phyloP scores from a whole-genome alignment of 306 rosid species.

The Luffa aegyptiaca region DNA sequence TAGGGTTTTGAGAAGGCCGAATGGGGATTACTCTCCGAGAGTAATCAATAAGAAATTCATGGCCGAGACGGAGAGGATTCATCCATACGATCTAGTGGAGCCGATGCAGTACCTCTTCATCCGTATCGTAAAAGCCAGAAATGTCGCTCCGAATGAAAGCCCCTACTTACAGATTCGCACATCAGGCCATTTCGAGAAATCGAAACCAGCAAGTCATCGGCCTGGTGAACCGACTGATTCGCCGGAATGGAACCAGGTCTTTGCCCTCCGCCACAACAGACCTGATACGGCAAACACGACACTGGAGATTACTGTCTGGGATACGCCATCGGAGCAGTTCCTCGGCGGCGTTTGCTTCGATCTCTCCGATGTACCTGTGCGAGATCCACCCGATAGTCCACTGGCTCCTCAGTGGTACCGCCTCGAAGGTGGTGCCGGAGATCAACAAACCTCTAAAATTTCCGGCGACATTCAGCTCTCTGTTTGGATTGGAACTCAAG shows the following conservation, averaged over 20 bases:
- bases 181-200: constrained; percentile 26
- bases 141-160: constrained; percentile 32
- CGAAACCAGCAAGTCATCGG: constrained; percentile 40
- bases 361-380: constrained; percentile 34
- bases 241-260: constrained; percentile 79
- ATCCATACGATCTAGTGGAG: constrained; percentile 73
- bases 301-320: constrained; percentile 64
- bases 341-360: constrained; percentile 69
- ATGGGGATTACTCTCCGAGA: constrained; percentile 55
- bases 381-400: constrained; percentile 49
- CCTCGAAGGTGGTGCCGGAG: constrained; percentile 34
- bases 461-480: constrained; percentile 46
- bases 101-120: constrained; percentile 82
- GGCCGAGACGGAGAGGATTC: constrained; percentile 39
- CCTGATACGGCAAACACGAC: constrained; percentile 41
- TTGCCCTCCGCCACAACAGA: constrained; percentile 42
- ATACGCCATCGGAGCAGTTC: constrained; percentile 44
- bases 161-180: constrained; percentile 55
- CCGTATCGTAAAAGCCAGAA: constrained; percentile 68
- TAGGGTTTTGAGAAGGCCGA: constrained; percentile 43
- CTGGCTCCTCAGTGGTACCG: constrained; percentile 41
- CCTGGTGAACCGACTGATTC: constrained; percentile 56
- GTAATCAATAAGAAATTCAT: constrained; percentile 33
- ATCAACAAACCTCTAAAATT: constrained; percentile 19
- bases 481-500: constrained; percentile 57